Evolutionary conservation across 164 flowering plant genomes (phyloP), one percentile per base, ranked within the genome.

Genomic region (Dillenia turbinata): DNA sequence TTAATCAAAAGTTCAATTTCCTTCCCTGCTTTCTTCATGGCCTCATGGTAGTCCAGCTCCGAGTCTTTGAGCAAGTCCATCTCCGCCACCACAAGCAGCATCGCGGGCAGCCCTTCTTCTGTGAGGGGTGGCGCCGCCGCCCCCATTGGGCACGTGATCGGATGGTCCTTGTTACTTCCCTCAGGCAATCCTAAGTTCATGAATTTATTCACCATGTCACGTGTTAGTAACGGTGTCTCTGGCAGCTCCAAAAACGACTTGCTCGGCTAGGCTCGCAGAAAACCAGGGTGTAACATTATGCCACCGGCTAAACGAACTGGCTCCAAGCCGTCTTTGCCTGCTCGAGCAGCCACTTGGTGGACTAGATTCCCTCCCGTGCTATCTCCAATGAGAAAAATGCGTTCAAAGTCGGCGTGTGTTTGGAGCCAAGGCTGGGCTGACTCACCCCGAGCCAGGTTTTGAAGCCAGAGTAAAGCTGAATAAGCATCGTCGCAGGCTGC

Each of bases 101-200:
- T n/a, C n/a, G n/a, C n/a, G n/a, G n/a, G n/a, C n/a, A n/a, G n/a
- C n/a, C n/a, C n/a, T n/a, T n/a, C n/a, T n/a, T n/a, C n/a, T n/a
- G n/a, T n/a, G n/a, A n/a, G n/a, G n/a, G 81, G 75, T 40, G 82
- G 81, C 5, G 85, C 89, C 6, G 54, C 76, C 1, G 58, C 14
- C 51, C 94, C 95, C 95, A 90, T 90, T 24, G 95, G 97, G 50
- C 92, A 88, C 9, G 97, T 90, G 6, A 85, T 67, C 9, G 89
- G 90, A 60, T 88, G 92, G 69, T 86, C 87, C 79, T 90, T 88
- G 3, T 68, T 81, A 62, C 71, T 52, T 10, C 90, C 90, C 9
- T 44, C 57, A 13, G 97, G 97, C 65, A 90, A 51, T 0, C 89
- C 84, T 53, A 86, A 12, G 1, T 50, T 51, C 65, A 90, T 13